A percentile compares a stretch with the other conserved stretches of the same genome.
Evolutionary conservation across 345 rosid genomes (phyloP).

Genomic region (Eucalyptus leucophloia): DNA sequence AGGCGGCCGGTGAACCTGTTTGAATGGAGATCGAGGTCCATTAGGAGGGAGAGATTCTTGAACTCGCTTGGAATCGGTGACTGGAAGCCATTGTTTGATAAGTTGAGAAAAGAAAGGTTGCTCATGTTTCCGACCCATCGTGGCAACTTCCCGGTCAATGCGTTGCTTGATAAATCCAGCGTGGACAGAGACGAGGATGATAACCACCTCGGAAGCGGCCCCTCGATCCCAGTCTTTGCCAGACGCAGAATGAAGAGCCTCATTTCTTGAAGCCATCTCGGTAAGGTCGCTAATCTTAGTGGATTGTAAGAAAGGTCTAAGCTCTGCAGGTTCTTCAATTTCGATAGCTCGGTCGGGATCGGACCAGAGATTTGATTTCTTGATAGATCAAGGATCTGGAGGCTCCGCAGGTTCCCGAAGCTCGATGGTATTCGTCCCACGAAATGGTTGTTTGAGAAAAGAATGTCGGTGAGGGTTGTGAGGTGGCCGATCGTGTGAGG

Average conservation of each 20-base stretch:
- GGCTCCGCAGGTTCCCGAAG: conserved; percentile 26
- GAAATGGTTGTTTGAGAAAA: conserved; percentile 33
- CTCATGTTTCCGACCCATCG: conserved; percentile 44
- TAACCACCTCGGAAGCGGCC: conserved; percentile 32
- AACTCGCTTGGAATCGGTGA: conserved; percentile 36
- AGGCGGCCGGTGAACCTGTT: conserved; percentile 28
- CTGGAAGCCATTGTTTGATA: conserved; percentile 31
- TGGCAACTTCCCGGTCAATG: conserved; percentile 29
- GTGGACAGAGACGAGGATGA: conserved; percentile 27
- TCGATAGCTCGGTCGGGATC: conserved; percentile 20
- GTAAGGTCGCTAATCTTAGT: conserved; percentile 15
- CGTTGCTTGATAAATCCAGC: conserved; percentile 47
- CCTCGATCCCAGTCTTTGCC: conserved; percentile 32
- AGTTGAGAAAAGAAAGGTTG: conserved; percentile 33
- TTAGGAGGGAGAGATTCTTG: conserved; percentile 34
- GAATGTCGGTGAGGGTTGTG: conserved; percentile 35
- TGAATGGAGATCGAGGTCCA: conserved; percentile 61
- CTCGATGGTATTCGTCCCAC: conserved; percentile 35
- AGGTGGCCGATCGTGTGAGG: conserved; percentile 35
- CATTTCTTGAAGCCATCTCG: conserved; percentile 23
- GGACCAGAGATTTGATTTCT: conserved; percentile 29
- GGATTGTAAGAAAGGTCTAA: conserved; percentile 49
- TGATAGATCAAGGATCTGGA: conserved; percentile 39
- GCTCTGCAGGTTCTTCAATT: conserved; percentile 24
- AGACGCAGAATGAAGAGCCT: conserved; percentile 22